These are phyloP conservation scores for Biancaea sappan DNA, from an alignment of 306 rosid genomes.

Conservation along the genomic window DNA sequence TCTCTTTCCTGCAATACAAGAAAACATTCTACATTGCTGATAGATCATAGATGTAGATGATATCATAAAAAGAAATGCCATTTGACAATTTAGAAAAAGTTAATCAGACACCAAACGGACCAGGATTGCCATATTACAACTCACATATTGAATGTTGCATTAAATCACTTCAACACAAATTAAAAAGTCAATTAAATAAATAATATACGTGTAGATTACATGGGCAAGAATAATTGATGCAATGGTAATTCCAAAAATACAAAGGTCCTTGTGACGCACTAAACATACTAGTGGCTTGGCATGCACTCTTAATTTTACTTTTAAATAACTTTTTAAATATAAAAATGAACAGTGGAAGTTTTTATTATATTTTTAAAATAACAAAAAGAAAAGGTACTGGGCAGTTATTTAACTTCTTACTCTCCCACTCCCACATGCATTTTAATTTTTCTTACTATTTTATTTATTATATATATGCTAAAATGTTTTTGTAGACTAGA, in stretches of 20 bases:
- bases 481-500: no score
- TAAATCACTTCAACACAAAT: slow-evolving; percentile 3
- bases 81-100: neutral
- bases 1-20: slow-evolving; percentile 70
- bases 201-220: neutral
- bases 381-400: no score
- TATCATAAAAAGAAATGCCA: neutral
- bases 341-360: no score
- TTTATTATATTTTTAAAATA: no score
- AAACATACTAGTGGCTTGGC: no score
- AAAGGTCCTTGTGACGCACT: neutral
- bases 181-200: slow-evolving; percentile 1
- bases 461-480: no score
- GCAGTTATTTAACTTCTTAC: no score
- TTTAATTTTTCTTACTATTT: no score
- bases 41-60: neutral
- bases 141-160: neutral
- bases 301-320: no score
- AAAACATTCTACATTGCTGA: slow-evolving; percentile 8
- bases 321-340: no score
- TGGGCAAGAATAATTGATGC: slow-evolving; percentile 9
- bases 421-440: no score
- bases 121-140: slow-evolving; percentile 8
- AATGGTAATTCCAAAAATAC: slow-evolving; percentile 4
- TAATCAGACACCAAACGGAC: neutral